A percentile compares a stretch with the other conserved stretches of the same genome.
phyloP scores from a whole-genome alignment of 2,329 filamentous ascomycete species.

The Fusarium buxicola region DNA sequence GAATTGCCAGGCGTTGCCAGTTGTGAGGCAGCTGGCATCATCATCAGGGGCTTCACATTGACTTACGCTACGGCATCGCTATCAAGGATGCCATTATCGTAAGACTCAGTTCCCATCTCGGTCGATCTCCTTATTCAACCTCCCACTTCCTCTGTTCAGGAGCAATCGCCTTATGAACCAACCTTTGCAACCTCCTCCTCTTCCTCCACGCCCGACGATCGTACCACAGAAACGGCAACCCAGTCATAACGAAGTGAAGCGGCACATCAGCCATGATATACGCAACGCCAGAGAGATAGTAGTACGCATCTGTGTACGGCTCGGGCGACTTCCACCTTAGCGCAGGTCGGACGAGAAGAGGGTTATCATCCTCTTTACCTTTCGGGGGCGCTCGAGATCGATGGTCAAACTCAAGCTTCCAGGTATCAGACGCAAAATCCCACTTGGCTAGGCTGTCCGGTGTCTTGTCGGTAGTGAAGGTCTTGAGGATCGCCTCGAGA shows the following conservation, averaged over 20 bases:
- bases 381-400: background rate
- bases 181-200: conserved; percentile 12
- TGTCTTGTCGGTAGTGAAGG: conserved; percentile 13
- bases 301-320: conserved; percentile 11
- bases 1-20: conserved; percentile 1
- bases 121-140: background rate
- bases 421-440: conserved; percentile 13
- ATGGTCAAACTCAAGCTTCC: conserved; percentile 13
- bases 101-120: background rate
- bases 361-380: background rate
- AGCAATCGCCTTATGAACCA: conserved; percentile 1
- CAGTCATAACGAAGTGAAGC: background rate
- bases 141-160: background rate
- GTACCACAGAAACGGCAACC: conserved; percentile 8
- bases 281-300: conserved; percentile 17
- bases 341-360: background rate
- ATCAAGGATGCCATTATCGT: background rate
- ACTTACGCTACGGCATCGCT: background rate
- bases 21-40: background rate
- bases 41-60: background rate
- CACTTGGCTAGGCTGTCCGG: conserved; percentile 15
- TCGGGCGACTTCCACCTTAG: background rate
- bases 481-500: conserved; percentile 17
- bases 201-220: conserved; percentile 11
- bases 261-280: conserved; percentile 13